phyloP scores from a whole-genome alignment of 208 protist species.

The Wallacemonas rigidus region DNA sequence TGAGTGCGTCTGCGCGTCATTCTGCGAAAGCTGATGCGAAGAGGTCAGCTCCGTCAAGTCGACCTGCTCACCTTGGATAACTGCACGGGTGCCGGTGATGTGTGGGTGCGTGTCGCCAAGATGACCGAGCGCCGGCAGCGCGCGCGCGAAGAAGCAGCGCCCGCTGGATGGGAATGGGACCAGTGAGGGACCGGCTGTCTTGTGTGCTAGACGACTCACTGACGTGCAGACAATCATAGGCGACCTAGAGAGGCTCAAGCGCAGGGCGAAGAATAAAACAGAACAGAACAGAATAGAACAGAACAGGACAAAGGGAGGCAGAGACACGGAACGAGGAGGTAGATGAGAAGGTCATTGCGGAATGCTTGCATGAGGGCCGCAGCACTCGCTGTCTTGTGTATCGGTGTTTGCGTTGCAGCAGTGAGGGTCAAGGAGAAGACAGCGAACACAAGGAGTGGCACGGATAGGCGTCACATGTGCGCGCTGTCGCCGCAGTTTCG shows the following conservation, averaged over 20 bases:
- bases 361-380: not conserved
- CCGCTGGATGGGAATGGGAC: not conserved
- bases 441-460: not conserved
- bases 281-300: conserved; percentile 6
- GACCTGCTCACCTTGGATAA: conserved; percentile 6
- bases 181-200: not conserved
- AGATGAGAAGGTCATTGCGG: not conserved
- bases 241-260: no score
- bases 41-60: conserved; percentile 13
- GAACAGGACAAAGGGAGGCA: not conserved
- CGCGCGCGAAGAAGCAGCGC: conserved; percentile 12
- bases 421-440: no score
- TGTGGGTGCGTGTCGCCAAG: not conserved
- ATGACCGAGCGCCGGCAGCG: not conserved
- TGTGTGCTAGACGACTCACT: not conserved
- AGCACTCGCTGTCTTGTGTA: no score
- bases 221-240: no score
- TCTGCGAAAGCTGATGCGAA: not conserved
- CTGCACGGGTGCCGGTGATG: not conserved
- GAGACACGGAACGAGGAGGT: not conserved
- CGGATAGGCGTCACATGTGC: not conserved
- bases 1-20: no score
- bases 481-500: not conserved
- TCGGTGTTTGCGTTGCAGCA: no score
- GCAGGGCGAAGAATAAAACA: not conserved